A percentile compares a stretch with the other conserved stretches of the same genome.
Conservation (phyloP, 352 stramenopile genomes). For the Globisporangium cederbergense region DNA sequence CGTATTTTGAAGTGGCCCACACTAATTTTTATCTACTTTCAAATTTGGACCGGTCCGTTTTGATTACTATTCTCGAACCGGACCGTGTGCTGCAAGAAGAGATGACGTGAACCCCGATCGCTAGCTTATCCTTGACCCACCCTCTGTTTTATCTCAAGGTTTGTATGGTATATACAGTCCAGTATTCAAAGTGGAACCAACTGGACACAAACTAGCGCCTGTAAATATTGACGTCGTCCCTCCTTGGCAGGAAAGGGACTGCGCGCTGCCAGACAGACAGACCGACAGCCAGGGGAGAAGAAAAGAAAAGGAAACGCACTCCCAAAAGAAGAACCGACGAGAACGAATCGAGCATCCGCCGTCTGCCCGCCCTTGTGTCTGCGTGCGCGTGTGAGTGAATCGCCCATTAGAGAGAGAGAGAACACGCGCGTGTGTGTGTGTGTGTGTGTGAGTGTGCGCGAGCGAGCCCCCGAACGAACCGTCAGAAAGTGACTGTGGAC, state of each 20-base stretch:
- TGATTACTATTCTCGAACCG: neutral
- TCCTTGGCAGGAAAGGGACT: neutral
- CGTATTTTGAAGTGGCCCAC: neutral
- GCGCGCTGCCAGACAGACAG: neutral
- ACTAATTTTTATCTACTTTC: no score
- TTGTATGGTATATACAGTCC: neutral
- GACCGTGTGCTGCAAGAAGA: slow-evolving; percentile 1
- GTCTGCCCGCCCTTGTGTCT: neutral
- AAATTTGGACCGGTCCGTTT: neutral
- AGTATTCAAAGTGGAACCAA: neutral
- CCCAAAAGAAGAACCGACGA: slow-evolving; percentile 6
- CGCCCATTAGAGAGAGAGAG: slow-evolving; percentile 1
- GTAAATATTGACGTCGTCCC: neutral
- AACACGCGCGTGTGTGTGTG: no score
- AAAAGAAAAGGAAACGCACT: neutral
- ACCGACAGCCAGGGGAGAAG: neutral
- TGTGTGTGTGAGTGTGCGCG: neutral
- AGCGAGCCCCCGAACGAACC: neutral
- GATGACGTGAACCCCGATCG: neutral
- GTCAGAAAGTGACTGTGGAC: neutral
- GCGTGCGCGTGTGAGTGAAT: neutral
- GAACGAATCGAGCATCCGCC: neutral
- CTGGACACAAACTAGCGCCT: neutral
- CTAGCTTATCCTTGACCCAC: neutral
- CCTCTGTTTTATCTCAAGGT: neutral